A percentile compares a stretch with the other conserved stretches of the same genome.
phyloP scores from a whole-genome alignment of 164 flowering plant species.

The Vitis vinifera region ASM3070453v1 NC_081823.1:4509001-4509500 shows the following conservation, averaged over 20 bases:
- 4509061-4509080: background rate
- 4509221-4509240: background rate
- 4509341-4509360: background rate
- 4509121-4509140: too few species aligned
- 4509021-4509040: background rate
- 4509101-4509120: too few species aligned
- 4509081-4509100: background rate
- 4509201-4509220: background rate
- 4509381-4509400: background rate
- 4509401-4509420: background rate
- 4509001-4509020: background rate
- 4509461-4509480: too few species aligned
- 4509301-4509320: background rate
- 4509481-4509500: too few species aligned
- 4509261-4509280: too few species aligned
- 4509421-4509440: too few species aligned
- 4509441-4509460: background rate
- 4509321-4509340: constrained; percentile 3
- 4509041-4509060: background rate
- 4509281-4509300: too few species aligned
- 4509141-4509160: too few species aligned
- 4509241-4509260: too few species aligned
- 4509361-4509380: background rate
- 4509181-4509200: too few species aligned
- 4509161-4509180: too few species aligned